Conservation (phyloP, 495 filamentous ascomycete genomes). For the Penicillium manginii region DNA sequence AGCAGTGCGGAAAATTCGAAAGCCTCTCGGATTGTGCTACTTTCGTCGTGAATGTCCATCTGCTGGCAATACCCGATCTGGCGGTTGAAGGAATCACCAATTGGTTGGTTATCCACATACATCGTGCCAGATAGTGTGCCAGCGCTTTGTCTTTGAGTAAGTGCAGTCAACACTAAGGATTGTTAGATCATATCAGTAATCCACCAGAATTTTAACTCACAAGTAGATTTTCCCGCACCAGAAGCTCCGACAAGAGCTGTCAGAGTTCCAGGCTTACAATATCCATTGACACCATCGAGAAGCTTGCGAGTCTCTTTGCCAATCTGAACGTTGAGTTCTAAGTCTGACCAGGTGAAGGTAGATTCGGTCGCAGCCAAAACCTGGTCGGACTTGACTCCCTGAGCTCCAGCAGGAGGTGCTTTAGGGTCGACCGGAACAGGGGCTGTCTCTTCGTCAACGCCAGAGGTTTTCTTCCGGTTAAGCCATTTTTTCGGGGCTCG, state of each 20-base stretch:
- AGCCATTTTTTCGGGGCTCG: slow-evolving; percentile 48
- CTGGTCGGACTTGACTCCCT: slow-evolving; percentile 26
- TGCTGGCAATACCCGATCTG: slow-evolving; percentile 86
- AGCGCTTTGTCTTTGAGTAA: slow-evolving; percentile 75
- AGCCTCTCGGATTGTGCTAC: slow-evolving; percentile 81
- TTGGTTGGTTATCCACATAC: slow-evolving; percentile 69
- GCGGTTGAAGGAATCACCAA: slow-evolving; percentile 74
- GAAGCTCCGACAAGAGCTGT: slow-evolving; percentile 86
- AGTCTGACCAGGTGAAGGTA: slow-evolving; percentile 53
- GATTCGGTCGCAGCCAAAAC: slow-evolving; percentile 53
- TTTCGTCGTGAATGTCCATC: slow-evolving; percentile 83
- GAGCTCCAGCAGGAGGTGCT: slow-evolving; percentile 12
- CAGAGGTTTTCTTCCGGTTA: slow-evolving; percentile 47
- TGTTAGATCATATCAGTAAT: slow-evolving; percentile 3
- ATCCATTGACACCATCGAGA: slow-evolving; percentile 72
- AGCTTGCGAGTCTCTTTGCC: slow-evolving; percentile 68
- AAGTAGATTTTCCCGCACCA: slow-evolving; percentile 85
- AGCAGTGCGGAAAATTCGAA: slow-evolving; percentile 84
- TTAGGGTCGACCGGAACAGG: slow-evolving; percentile 28
- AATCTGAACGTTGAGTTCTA: slow-evolving; percentile 66
- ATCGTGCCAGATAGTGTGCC: slow-evolving; percentile 76
- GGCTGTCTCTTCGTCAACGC: slow-evolving; percentile 51
- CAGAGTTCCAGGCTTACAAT: slow-evolving; percentile 75
- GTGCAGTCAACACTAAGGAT: slow-evolving; percentile 66
- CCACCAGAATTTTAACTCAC: slow-evolving; percentile 36